phyloP scores from a whole-genome alignment of 2,329 filamentous ascomycete genomes.

The Calcarisporium arbuscula region DNA sequence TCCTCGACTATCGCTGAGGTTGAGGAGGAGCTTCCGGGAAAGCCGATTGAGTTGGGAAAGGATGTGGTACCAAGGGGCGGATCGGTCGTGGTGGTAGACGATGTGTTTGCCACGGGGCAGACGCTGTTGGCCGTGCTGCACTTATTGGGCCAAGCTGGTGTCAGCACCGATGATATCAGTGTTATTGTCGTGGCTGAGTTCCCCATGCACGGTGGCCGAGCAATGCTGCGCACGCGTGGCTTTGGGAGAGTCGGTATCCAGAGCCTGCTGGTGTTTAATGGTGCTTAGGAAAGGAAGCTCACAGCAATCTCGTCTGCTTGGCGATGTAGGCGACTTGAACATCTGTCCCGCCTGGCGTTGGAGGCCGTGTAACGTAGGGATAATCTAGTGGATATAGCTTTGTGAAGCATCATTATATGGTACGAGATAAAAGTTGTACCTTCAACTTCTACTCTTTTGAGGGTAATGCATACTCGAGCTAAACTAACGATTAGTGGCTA shows the following conservation, averaged over 20 bases:
- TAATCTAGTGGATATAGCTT: too few relatives aligned
- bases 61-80: constrained; percentile 31
- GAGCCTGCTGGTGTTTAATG: constrained; percentile 41
- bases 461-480: too few relatives aligned
- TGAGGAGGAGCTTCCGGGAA: constrained; percentile 19
- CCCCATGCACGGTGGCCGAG: constrained; percentile 45
- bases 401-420: too few relatives aligned
- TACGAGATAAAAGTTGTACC: too few relatives aligned
- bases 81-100: constrained; percentile 51
- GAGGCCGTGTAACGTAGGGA: too few relatives aligned
- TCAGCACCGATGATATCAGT: constrained; percentile 33
- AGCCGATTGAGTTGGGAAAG: constrained; percentile 42
- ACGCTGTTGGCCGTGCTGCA: constrained; percentile 48
- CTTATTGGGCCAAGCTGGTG: constrained; percentile 37
- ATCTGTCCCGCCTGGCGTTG: too few relatives aligned
- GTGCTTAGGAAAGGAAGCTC: constrained; percentile 11
- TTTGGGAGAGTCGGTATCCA: constrained; percentile 45
- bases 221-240: constrained; percentile 35
- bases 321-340: background rate
- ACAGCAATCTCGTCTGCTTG: too few relatives aligned
- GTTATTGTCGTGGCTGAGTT: constrained; percentile 54
- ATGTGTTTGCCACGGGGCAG: constrained; percentile 50
- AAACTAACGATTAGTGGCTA: too few relatives aligned
- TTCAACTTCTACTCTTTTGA: too few relatives aligned
- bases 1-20: constrained; percentile 22